Base-by-base conservation (phyloP, 1,139 yeast genomes). In the Geotrichum bryndzae region DNA sequence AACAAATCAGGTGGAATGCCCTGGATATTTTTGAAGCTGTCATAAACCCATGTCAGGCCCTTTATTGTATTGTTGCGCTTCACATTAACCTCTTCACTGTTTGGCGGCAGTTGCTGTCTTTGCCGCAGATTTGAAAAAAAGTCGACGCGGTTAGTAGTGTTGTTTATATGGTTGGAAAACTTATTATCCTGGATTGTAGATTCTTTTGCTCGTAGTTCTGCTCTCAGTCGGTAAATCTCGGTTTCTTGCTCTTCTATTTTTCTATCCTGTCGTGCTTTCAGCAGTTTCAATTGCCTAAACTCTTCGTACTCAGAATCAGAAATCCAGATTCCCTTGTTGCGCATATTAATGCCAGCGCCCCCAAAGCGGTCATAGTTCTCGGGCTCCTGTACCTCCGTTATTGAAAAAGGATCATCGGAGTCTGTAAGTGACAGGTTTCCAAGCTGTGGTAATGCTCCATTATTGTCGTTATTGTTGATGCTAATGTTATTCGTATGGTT, bases 21-120 rank as follows among this genome's bases (percentile, higher is more conserved):
- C 15, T 23, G 57, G 6, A 53, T 31, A 45, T 56, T 57, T 23
- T 55, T 51, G 13, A 53, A 29, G 2, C 57, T 45, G 23, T 60
- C 62, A 35, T 60, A 60, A n/a, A 60, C 38, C 50, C 55, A 50
- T 11, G 59, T 48, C 29, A 60, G 35, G 5, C 54, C 57, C 23
- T 48, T 31, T 8, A 51, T 54, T 2, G 31, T 38, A 1, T 50
- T 25, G 23, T 55, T n/a, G n/a, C 27, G 31, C 11, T 22, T 35
- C n/a, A 11, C 11, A 33, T 35, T 22, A 15, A 25, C 48, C 8
- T 54, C 51, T 23, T 23, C 38, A 10, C 15, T 10, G 56, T 53
- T 18, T 15, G 56, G 52, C 22, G 25, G 51, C 7, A 41, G 22
- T 18, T 45, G 51, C 27, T 48, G 11, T 27, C 22, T 23, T 15